Base-by-base conservation (phyloP, 768 basidiomycete species). In the Amanita fuliginea region DNA sequence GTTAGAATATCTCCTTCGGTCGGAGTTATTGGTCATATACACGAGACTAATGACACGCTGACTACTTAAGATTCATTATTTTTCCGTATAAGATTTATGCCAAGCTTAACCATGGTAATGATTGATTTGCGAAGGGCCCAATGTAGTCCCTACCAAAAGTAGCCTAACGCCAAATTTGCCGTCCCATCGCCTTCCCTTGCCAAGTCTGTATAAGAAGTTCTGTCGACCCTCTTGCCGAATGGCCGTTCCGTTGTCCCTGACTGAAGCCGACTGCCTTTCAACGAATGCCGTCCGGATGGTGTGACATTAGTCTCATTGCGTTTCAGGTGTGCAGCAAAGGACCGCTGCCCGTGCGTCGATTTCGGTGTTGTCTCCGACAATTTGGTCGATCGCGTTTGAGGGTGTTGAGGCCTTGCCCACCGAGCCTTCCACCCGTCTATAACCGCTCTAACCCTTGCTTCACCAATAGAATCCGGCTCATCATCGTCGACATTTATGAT, bases 291-390 rank as follows among this genome's bases (percentile, higher is more conserved):
- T 16, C 73, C 71, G 18, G 58, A 47, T 21, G 71, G 71, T 18
- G 72, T 75, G 10, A 76, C 62, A 42, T 72, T 76, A 32, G 71
- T 73, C 48, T 72, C 69, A 40, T 66, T 65, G 41, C 74, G 67
- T 55, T 60, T 60, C 54, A 76, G 56, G 33, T 55, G 61, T 11
- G 54, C 49, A n/a, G 13, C n/a, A 42, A 18, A 33, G 19, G 34
- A 63, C 52, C 10, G 55, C 49, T 64, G 39, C 67, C 51, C 63
- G 19, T 24, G 32, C 32, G 33, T 34, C 24, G 35, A 37, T 22
- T 47, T 26, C 53, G 57, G 61, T 46, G 57, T 41, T 50, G 34
- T 51, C 53, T 51, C 63, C 55, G 37, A 55, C 28, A 36, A 19
- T 40, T 45, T 57, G 39, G 42, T 18, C 18, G 35, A 22, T 18